Percentiles rank a stretch among this genome's conserved stretches.
These are phyloP conservation scores for Detonula confervacea DNA, from an alignment of 352 stramenopile species.

Conservation along the genomic window DNA sequence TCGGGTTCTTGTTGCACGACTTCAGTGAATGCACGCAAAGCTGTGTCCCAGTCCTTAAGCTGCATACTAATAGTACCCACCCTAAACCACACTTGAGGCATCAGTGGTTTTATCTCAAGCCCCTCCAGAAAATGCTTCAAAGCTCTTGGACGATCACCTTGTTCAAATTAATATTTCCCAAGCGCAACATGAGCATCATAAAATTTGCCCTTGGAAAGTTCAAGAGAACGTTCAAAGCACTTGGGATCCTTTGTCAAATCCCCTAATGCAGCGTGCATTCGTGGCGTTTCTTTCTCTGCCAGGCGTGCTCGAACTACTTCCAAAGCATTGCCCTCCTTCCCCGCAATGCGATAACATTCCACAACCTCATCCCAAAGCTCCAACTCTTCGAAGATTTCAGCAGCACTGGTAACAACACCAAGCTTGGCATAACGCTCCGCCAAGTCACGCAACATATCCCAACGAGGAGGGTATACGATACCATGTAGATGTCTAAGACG, in stretches of 20 bases:
- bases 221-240: conserved; percentile 92
- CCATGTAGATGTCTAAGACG: conserved; percentile 91
- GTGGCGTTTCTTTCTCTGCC: conserved; percentile 87
- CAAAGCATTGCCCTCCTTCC: conserved; percentile 90
- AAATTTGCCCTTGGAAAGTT: conserved; percentile 91
- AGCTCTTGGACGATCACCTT: conserved; percentile 86
- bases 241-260: conserved; percentile 90
- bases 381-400: conserved; percentile 93
- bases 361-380: conserved; percentile 97
- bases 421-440: conserved; percentile 92
- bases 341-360: conserved; percentile 93
- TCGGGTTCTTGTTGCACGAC: conserved; percentile 94
- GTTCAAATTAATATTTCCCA: conserved; percentile 90
- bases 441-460: conserved; percentile 92
- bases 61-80: conserved; percentile 90
- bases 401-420: conserved; percentile 88
- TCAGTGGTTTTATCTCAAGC: conserved; percentile 90
- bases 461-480: conserved; percentile 93
- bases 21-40: conserved; percentile 90
- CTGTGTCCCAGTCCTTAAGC: conserved; percentile 65
- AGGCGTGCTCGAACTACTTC: conserved; percentile 90
- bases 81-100: conserved; percentile 92
- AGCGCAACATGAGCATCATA: conserved; percentile 91
- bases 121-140: conserved; percentile 88
- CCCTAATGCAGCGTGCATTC: conserved; percentile 93